These are phyloP conservation scores for Monsonia emarginata DNA, from an alignment of 441 rosid genomes.

Conservation along the genomic window DNA sequence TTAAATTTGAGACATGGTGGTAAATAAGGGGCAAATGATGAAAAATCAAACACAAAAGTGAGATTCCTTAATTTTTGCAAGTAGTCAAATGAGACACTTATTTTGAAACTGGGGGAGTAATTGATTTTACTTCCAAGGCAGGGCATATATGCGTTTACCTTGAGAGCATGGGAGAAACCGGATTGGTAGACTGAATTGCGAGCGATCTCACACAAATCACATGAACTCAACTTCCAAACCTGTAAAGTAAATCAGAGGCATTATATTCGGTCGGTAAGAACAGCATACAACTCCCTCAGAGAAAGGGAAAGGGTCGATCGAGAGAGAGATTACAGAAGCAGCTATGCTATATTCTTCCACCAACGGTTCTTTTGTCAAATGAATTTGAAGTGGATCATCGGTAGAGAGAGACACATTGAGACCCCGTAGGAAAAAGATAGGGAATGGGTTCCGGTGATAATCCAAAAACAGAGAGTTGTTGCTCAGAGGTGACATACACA, in stretches of 20 bases:
- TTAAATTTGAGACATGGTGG: too few relatives aligned
- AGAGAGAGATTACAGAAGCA: constrained; percentile 66
- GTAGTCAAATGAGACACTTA: too few relatives aligned
- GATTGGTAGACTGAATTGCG: constrained; percentile 95
- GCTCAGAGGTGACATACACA: constrained; percentile 99
- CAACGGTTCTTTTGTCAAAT: constrained; percentile 89
- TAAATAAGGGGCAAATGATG: too few relatives aligned
- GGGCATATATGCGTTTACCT: constrained; percentile 37
- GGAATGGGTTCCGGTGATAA: constrained; percentile 89
- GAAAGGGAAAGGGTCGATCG: neutral
- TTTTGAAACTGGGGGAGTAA: too few relatives aligned
- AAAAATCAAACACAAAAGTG: too few relatives aligned
- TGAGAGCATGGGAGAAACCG: constrained; percentile 94
- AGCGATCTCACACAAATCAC: constrained; percentile 96
- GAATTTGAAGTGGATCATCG: constrained; percentile 97
- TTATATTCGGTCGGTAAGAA: neutral
- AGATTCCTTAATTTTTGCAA: too few relatives aligned
- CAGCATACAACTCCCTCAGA: neutral
- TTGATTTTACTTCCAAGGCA: too few relatives aligned
- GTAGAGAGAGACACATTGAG: constrained; percentile 96
- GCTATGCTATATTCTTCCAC: constrained; percentile 99
- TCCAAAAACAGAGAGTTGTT: constrained; percentile 93
- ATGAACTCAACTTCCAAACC: constrained; percentile 98
- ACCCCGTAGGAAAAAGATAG: constrained; percentile 81
- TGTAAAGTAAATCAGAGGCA: constrained; percentile 18